Percentiles rank a stretch among this genome's conserved stretches.
Evolutionary conservation across 2,329 filamentous ascomycete genomes (phyloP).

Genomic region (Apiospora phragmitis): DNA sequence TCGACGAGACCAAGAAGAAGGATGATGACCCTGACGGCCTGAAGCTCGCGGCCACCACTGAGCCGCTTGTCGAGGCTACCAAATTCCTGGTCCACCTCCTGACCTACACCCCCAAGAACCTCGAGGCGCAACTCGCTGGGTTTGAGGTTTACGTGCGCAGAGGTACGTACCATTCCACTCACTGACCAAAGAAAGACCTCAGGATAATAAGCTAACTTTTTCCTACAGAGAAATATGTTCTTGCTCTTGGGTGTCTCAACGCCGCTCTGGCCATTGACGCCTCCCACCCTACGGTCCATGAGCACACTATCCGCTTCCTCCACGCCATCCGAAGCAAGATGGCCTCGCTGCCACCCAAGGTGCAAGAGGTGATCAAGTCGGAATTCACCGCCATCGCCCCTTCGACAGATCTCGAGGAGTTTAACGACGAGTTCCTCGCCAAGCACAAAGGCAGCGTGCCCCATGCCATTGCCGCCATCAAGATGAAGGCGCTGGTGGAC

Average conservation of each 20-base stretch:
- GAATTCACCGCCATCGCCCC: conserved; percentile 64
- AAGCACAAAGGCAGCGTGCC: conserved; percentile 62
- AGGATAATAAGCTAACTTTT: not conserved
- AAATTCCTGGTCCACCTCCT: conserved; percentile 83
- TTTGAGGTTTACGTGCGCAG: conserved; percentile 88
- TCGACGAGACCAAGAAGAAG: conserved; percentile 75
- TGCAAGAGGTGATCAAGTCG: conserved; percentile 67
- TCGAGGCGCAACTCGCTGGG: conserved; percentile 79
- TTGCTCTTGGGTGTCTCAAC: conserved; percentile 83
- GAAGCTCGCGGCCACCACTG: conserved; percentile 76
- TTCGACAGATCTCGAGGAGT: conserved; percentile 58
- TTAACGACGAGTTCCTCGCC: conserved; percentile 66
- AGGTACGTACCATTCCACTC: conserved; percentile 55
- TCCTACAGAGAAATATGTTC: conserved; percentile 74
- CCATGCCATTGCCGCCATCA: conserved; percentile 65
- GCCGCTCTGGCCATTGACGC: conserved; percentile 70
- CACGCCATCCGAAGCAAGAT: conserved; percentile 57
- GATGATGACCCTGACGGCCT: conserved; percentile 85
- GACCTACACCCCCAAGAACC: conserved; percentile 76
- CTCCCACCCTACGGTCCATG: conserved; percentile 70
- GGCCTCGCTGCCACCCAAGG: conserved; percentile 63
- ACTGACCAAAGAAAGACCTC: conserved; percentile 14
- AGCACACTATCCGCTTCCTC: conserved; percentile 71
- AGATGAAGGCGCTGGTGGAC: conserved; percentile 59
- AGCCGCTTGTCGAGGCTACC: conserved; percentile 82